phyloP scores from a whole-genome alignment of 495 filamentous ascomycete genomes.

The Evernia prunastri region DNA sequence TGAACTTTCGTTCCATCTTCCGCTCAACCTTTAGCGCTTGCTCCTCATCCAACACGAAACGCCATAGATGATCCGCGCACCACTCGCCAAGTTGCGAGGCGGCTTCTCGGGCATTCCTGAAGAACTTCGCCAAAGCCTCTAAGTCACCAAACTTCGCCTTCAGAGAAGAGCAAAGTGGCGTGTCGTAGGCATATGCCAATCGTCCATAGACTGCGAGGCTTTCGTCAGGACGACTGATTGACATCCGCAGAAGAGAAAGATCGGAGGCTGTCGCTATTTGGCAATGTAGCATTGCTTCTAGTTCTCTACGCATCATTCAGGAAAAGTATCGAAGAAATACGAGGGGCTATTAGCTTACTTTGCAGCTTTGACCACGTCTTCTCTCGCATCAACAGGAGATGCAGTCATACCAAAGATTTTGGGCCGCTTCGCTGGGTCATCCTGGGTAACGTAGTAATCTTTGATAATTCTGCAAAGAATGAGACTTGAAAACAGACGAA shows the following conservation, averaged over 20 bases:
- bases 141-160: slow-evolving; percentile 51
- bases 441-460: slow-evolving; percentile 62
- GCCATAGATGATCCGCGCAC: slow-evolving; percentile 82
- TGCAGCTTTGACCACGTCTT: slow-evolving; percentile 63
- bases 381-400: slow-evolving; percentile 83
- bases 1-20: slow-evolving; percentile 43
- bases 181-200: slow-evolving; percentile 50
- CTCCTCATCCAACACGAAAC: slow-evolving; percentile 59
- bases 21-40: slow-evolving; percentile 54
- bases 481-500: slow-evolving; percentile 10
- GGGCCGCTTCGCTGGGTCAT: slow-evolving; percentile 48
- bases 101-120: slow-evolving; percentile 50
- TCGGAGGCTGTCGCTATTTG: slow-evolving; percentile 79
- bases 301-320: slow-evolving; percentile 42
- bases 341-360: slow-evolving; percentile 30
- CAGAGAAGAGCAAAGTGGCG: slow-evolving; percentile 55
- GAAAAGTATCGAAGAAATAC: neutral
- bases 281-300: slow-evolving; percentile 72
- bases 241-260: slow-evolving; percentile 51
- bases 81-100: slow-evolving; percentile 71
- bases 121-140: slow-evolving; percentile 49
- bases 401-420: slow-evolving; percentile 96
- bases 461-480: slow-evolving; percentile 60
- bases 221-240: slow-evolving; percentile 56
- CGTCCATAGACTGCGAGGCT: slow-evolving; percentile 50